These are phyloP conservation scores for Caloboletus firmus DNA, from an alignment of 1,284 basidiomycete genomes.

Conservation along the genomic window DNA sequence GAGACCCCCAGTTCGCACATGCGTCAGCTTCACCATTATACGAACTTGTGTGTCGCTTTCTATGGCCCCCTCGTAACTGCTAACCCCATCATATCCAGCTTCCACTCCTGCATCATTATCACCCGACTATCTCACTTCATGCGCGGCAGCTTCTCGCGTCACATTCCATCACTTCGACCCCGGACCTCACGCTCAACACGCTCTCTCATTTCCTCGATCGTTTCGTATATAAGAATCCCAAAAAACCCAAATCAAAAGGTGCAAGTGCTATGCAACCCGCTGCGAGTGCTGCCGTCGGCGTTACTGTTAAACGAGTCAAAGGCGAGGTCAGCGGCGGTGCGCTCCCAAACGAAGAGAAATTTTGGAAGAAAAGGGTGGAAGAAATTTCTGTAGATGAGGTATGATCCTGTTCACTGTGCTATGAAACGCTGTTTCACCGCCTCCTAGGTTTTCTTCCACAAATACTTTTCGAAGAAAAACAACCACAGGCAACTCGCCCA, in stretches of 20 bases:
- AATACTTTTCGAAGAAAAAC: conserved; percentile 64
- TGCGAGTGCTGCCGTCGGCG: conserved; percentile 62
- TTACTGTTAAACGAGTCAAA: conserved; percentile 70
- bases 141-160: conserved; percentile 78
- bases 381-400: conserved; percentile 90
- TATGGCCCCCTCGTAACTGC: no score
- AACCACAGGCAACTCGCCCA: conserved; percentile 45
- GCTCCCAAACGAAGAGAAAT: conserved; percentile 76
- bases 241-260: conserved; percentile 76
- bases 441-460: conserved; percentile 64
- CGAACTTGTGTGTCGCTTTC: conserved; percentile 68
- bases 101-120: conserved; percentile 84
- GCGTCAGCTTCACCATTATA: conserved; percentile 84
- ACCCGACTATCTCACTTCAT: conserved; percentile 88
- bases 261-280: conserved; percentile 96
- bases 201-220: conserved; percentile 89
- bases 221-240: conserved; percentile 93
- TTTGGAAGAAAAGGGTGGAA: conserved; percentile 72
- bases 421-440: conserved; percentile 3
- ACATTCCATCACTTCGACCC: conserved; percentile 72
- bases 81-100: conserved; percentile 43
- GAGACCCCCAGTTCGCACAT: conserved; percentile 88
- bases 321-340: conserved; percentile 55
- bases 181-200: conserved; percentile 92
- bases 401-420: conserved; percentile 19